Base-by-base conservation (phyloP, 371 early-diverging fungal species). In the Mycotypha africana region DNA sequence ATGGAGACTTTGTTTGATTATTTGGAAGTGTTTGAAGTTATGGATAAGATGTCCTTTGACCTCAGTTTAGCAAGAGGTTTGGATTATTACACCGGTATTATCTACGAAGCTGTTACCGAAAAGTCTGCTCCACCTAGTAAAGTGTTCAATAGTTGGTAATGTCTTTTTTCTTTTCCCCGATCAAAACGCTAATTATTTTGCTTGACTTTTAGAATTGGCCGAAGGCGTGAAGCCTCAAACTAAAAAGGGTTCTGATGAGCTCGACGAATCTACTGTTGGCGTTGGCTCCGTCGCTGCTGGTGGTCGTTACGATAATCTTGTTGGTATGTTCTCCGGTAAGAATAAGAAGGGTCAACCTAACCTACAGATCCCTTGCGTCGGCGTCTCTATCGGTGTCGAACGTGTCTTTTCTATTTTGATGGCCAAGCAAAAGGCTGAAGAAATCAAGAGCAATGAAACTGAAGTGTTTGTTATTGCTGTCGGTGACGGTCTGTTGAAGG, bases 51-150 rank as follows among this genome's bases (percentile, higher is more conserved):
- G 40, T 85, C 89, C 1, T 91, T 99, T 58, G 99, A 99, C 71
- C 74, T 99, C 40, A 88, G 89, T 51, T 79, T 99, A 52, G 99
- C 99, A 12, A 81, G 99, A 50, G 99, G 99, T 15, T 69, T 99
- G 38, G 99, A 98, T 64, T 99, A 99, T 67, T 99, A 99, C 76
- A 99, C 99, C 17, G 99, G 99, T 24, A 84, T 99, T 45, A 97
- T 99, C 56, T 93, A 98, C 64, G 99, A 99, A 70, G 99, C 96
- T 11, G 89, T 95, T 15, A 80, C 93, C 28, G 79, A 78, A 46
- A 70, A 68, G 33, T 78, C 79, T 33, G 74, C 76, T 15, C 79
- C 79, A 28, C 73, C 78, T 12, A 80, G 77, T 76, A 67, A 62
- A 6, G 1, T 28, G 12, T 28, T 8, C 12, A 28, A 8, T 28